Conservation (phyloP, 345 rosid genomes). For the Acer saccharum region DNA sequence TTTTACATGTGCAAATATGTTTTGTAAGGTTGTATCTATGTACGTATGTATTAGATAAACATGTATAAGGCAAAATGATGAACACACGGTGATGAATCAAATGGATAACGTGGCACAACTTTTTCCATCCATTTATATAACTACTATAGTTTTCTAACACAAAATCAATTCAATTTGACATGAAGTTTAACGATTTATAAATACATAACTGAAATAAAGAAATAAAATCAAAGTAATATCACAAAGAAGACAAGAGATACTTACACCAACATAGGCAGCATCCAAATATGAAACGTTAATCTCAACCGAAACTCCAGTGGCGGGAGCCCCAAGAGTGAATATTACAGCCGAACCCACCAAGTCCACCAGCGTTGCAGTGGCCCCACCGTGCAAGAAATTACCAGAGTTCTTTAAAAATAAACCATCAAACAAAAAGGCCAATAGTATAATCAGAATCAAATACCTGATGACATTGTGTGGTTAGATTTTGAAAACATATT, state of each 20-base stretch:
- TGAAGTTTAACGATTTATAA: not conserved
- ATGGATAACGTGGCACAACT: no score
- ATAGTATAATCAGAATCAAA: not conserved
- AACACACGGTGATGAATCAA: not conserved
- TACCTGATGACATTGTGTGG: not conserved
- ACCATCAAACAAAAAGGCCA: not conserved
- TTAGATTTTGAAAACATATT: no score
- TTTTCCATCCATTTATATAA: not conserved
- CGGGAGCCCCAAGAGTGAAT: slow-evolving; percentile 48
- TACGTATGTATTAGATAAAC: not conserved
- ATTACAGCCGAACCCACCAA: slow-evolving; percentile 81
- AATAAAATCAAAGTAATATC: not conserved
- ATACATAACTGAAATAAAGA: not conserved
- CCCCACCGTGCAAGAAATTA: slow-evolving; percentile 95
- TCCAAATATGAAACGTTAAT: slow-evolving; percentile 87
- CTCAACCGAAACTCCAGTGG: slow-evolving; percentile 78
- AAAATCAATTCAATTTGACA: not conserved
- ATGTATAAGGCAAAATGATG: not conserved
- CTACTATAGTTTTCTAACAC: not conserved
- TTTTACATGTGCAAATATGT: not conserved
- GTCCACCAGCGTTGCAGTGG: slow-evolving; percentile 87
- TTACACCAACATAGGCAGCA: slow-evolving; percentile 73
- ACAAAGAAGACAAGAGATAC: slow-evolving; percentile 2
- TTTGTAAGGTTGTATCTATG: not conserved
- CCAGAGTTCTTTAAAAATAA: slow-evolving; percentile 68